A percentile compares a stretch with the other conserved stretches of the same genome.
These are phyloP conservation scores for Phytopythium vexans DNA, from an alignment of 352 stramenopile species.

Conservation along the genomic window DNA sequence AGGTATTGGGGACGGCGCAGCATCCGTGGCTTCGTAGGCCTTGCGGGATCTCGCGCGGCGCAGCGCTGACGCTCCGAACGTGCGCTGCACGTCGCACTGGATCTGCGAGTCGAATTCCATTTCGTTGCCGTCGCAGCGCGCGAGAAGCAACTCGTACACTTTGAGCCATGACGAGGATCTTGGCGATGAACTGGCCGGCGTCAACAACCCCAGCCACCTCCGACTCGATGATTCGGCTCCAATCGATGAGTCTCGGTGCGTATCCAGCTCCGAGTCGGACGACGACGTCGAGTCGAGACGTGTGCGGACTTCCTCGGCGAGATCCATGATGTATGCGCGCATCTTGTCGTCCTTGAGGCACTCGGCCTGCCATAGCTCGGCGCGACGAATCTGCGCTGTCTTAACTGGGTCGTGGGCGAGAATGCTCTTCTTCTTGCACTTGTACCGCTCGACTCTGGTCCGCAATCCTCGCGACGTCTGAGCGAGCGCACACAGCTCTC, in stretches of 20 bases:
- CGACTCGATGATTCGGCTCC: conserved; percentile 8
- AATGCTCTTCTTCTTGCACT: conserved; percentile 29
- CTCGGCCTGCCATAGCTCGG: conserved; percentile 41
- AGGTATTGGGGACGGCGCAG: conserved; percentile 10
- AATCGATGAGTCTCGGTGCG: too few relatives aligned
- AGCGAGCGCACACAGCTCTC: conserved; percentile 36
- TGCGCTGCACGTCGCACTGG: conserved; percentile 55
- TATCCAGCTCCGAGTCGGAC: conserved; percentile 29
- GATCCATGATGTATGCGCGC: conserved; percentile 39
- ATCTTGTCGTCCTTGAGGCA: conserved; percentile 51
- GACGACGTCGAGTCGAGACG: conserved; percentile 37
- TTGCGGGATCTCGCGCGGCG: conserved; percentile 23
- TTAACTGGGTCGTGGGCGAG: conserved; percentile 9
- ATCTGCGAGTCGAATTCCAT: conserved; percentile 65
- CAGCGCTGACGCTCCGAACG: conserved; percentile 59
- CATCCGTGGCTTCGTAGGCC: conserved; percentile 6
- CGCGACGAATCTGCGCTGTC: conserved; percentile 10
- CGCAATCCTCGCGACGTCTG: conserved; percentile 31
- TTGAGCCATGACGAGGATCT: conserved; percentile 11
- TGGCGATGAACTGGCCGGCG: too few relatives aligned
- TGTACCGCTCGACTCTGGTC: conserved; percentile 11
- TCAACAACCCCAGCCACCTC: conserved; percentile 5
- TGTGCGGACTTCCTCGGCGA: conserved; percentile 47
- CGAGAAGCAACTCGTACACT: conserved; percentile 52
- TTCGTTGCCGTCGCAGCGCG: conserved; percentile 26